Conservation (phyloP, 495 filamentous ascomycete species). For the Lophiotrema nucula region DNA sequence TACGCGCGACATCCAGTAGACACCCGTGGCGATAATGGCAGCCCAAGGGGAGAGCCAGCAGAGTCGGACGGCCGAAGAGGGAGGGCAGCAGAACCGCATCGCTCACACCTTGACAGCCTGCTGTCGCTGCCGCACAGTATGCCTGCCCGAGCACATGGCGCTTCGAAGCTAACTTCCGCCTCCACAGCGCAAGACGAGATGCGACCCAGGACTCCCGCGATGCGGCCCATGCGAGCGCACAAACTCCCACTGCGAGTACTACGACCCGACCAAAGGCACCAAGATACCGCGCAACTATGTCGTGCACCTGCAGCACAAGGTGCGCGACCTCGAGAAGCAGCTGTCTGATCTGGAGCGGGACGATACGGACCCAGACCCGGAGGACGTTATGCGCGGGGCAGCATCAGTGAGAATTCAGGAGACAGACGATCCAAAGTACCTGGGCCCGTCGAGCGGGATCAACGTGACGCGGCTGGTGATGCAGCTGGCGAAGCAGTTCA, state of each 20-base stretch:
- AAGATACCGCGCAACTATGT: conserved; percentile 85
- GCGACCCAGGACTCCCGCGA: conserved; percentile 83
- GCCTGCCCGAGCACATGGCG: conserved; percentile 24
- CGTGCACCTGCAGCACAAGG: conserved; percentile 77
- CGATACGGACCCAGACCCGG: conserved; percentile 63
- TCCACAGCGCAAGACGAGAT: conserved; percentile 82
- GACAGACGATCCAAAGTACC: conserved; percentile 79
- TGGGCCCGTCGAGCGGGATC: conserved; percentile 90
- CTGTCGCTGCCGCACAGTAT: conserved; percentile 79
- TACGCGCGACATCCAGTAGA: not conserved
- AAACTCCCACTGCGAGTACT: conserved; percentile 88
- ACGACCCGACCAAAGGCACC: conserved; percentile 74
- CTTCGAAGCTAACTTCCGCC: conserved; percentile 33
- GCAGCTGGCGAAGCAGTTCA: conserved; percentile 88
- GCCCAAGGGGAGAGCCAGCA: too few species aligned
- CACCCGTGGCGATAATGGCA: not conserved
- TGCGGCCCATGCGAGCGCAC: conserved; percentile 92
- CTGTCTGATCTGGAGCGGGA: conserved; percentile 60
- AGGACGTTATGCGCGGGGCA: conserved; percentile 77
- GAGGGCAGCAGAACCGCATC: conserved; percentile 48
- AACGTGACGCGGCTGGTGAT: conserved; percentile 91
- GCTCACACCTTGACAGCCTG: conserved; percentile 71
- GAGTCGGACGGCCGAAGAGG: conserved; percentile 36
- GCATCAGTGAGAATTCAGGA: conserved; percentile 78
- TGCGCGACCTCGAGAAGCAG: conserved; percentile 73